phyloP scores from a whole-genome alignment of 1,284 basidiomycete genomes.

The Melampsora larici-populina region DNA sequence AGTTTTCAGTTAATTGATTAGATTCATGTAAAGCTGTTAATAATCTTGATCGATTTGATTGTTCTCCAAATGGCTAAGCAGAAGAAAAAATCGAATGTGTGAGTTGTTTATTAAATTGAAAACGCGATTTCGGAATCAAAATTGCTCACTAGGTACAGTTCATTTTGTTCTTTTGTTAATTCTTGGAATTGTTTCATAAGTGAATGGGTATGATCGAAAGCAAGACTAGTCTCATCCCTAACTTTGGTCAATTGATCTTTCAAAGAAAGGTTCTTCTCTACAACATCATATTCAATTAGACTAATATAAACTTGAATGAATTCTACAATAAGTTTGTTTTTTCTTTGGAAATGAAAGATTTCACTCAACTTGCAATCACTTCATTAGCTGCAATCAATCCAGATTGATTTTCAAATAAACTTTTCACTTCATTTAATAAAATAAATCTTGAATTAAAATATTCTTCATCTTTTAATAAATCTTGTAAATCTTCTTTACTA shows the following conservation, averaged over 20 bases:
- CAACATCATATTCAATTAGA: neutral
- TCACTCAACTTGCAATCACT: slow-evolving; percentile 20
- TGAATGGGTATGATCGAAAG: slow-evolving; percentile 39
- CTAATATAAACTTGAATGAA: neutral
- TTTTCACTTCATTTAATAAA: slow-evolving; percentile 18
- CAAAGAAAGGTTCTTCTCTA: slow-evolving; percentile 41
- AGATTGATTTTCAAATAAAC: slow-evolving; percentile 13
- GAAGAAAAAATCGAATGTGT: neutral
- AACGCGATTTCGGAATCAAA: neutral
- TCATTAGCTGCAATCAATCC: slow-evolving; percentile 22
- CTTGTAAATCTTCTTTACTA: slow-evolving; percentile 43
- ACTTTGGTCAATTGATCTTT: slow-evolving; percentile 21
- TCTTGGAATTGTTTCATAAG: slow-evolving; percentile 15
- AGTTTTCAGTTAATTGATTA: slow-evolving; percentile 32
- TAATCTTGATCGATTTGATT: slow-evolving; percentile 25
- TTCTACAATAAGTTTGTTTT: too few species aligned
- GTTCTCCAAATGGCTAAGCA: slow-evolving; percentile 32
- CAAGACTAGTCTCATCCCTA: slow-evolving; percentile 15
- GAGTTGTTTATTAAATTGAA: neutral
- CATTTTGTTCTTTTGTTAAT: slow-evolving; percentile 32
- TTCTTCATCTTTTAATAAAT: slow-evolving; percentile 24
- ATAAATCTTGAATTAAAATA: slow-evolving; percentile 35
- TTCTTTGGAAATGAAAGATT: neutral
- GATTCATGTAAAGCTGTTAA: slow-evolving; percentile 43
- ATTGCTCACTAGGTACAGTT: slow-evolving; percentile 36